These are phyloP conservation scores for Cyberlindnera maritima DNA, from an alignment of 805 yeast species.

Conservation along the genomic window DNA sequence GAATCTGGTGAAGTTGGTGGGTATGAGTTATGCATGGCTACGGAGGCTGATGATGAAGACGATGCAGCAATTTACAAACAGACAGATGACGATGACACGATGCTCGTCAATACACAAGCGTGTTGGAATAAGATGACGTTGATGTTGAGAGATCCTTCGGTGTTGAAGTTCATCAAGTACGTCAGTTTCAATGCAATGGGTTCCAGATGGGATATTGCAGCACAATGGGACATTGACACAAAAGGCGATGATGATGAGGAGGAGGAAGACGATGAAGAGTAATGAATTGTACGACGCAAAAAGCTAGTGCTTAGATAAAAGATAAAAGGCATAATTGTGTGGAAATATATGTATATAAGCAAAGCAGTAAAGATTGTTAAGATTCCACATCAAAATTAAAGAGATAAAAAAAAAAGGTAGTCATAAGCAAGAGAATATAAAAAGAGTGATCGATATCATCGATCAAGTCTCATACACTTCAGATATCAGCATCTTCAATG, in stretches of 20 bases:
- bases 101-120: conserved; percentile 76
- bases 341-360: conserved; percentile 4
- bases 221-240: conserved; percentile 72
- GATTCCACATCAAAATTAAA: neutral
- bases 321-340: conserved; percentile 4
- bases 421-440: neutral
- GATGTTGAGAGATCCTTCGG: conserved; percentile 78
- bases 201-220: conserved; percentile 85
- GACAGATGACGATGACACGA: conserved; percentile 68
- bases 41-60: conserved; percentile 50
- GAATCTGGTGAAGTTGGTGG: conserved; percentile 90
- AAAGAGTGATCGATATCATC: neutral
- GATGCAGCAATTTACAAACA: conserved; percentile 75
- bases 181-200: conserved; percentile 87
- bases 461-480: neutral
- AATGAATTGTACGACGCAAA: too few relatives aligned
- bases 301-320: too few relatives aligned
- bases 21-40: conserved; percentile 85
- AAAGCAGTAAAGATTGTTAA: neutral
- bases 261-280: conserved; percentile 13
- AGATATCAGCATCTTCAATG: conserved; percentile 26
- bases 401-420: neutral
- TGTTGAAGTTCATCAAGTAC: conserved; percentile 90
- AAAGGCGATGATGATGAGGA: conserved; percentile 37
- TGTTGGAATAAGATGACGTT: conserved; percentile 77